Evolutionary conservation across 306 rosid species (phyloP), one percentile per base, ranked within the genome.

Genomic region (Prinsepia uniflora): DNA sequence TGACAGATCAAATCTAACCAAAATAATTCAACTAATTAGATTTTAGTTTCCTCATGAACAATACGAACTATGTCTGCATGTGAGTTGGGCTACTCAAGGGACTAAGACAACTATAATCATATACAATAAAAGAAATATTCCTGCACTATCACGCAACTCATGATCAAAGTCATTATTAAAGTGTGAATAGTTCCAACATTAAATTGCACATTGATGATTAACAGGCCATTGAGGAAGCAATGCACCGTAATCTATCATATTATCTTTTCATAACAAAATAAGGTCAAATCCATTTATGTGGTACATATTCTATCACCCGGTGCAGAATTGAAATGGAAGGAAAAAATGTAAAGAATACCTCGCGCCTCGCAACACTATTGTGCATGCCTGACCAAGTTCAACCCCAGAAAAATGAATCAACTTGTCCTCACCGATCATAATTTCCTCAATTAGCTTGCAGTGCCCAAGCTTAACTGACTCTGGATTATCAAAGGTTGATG

Each of bases 401-500:
- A 94, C 95, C 70, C 97, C 98, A 71, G 98, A 94, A 60, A 94
- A 94, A 70, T 88, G 97, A 82, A 94, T 90, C 81, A 93, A 72
- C 82, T 87, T 94, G 83, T 90, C 98, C 80, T 89, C 96, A 5
- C 98, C 98, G 64, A 94, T 94, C 96, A 94, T 95, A 71, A 95
- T 89, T 78, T 95, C 96, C 84, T 95, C 96, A 69, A 95, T 86
- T 67, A 95, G 91, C 75, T 90, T 86, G 74, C 96, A 94, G 42
- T 83, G 88, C 52, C 97, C 98, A 79, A 90, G 95, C 87, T 87
- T 91, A 53, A 95, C 96, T 18, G 99, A 95, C 79, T 91, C 97
- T 0, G 97, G 97, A 66, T 91, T 95, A 87, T 95, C 97, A 80
- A 91, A 95, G n/a, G 99, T 87, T 62, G 97, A 91, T 12, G 96